These are phyloP conservation scores for Solanum gandarillasii DNA, from an alignment of 257 asterid species.

Conservation along the genomic window DNA sequence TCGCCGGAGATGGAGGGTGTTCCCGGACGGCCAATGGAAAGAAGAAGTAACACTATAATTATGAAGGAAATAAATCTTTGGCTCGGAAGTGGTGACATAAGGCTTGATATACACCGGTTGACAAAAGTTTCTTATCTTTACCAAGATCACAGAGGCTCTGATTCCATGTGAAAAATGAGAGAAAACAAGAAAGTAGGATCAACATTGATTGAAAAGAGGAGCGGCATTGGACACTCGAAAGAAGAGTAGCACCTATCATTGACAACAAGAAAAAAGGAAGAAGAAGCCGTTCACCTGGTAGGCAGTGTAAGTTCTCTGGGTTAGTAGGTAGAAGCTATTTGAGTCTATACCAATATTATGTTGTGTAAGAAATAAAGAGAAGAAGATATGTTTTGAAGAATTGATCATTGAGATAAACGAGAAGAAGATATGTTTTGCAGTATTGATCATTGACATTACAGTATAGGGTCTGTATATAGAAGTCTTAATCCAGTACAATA, in stretches of 20 bases:
- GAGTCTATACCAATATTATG: neutral
- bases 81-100: neutral
- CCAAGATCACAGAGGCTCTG: neutral
- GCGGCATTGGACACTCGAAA: neutral
- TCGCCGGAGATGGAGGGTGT: neutral
- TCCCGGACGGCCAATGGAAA: neutral
- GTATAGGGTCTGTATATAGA: neutral
- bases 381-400: neutral
- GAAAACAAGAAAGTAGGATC: neutral
- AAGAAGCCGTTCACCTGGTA: neutral
- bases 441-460: neutral
- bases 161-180: neutral
- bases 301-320: neutral
- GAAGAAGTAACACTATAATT: neutral
- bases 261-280: neutral
- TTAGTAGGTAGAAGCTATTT: neutral
- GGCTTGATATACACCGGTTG: neutral
- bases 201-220: neutral
- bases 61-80: neutral
- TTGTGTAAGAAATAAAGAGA: neutral
- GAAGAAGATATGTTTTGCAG: neutral
- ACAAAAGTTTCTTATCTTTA: neutral
- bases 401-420: neutral
- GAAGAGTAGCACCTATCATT: neutral
- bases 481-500: neutral